These are phyloP conservation scores for Phytopythium mirpurense DNA, from an alignment of 352 stramenopile genomes.

Conservation along the genomic window DNA sequence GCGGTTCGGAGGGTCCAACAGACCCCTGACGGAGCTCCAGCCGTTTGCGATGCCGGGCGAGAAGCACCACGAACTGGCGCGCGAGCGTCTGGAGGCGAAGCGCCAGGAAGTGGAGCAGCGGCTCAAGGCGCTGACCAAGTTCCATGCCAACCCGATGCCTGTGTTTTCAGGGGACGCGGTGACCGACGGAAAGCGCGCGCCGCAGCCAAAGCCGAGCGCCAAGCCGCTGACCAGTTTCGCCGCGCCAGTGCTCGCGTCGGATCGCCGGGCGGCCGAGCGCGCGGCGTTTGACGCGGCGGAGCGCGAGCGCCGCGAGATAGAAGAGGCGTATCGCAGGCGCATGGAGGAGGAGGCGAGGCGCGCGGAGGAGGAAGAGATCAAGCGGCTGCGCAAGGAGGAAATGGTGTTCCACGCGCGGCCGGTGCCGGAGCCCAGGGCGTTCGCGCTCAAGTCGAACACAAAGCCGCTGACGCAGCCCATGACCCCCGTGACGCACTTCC, in stretches of 20 bases:
- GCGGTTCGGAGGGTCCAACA: slow-evolving; percentile 64
- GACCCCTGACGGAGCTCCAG: slow-evolving; percentile 61
- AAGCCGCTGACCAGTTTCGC: slow-evolving; percentile 38
- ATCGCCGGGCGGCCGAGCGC: slow-evolving; percentile 55
- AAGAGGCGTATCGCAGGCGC: slow-evolving; percentile 56
- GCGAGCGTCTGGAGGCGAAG: slow-evolving; percentile 48
- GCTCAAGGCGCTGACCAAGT: slow-evolving; percentile 29
- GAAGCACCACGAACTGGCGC: slow-evolving; percentile 47
- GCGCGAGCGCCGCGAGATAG: slow-evolving; percentile 52
- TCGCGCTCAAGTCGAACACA: slow-evolving; percentile 44
- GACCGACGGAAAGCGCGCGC: slow-evolving; percentile 12
- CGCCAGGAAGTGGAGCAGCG: slow-evolving; percentile 54
- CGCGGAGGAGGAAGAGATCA: slow-evolving; percentile 63
- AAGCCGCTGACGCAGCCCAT: slow-evolving; percentile 26
- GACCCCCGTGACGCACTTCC: slow-evolving; percentile 33
- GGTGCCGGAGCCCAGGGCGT: slow-evolving; percentile 38
- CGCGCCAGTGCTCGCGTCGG: slow-evolving; percentile 54
- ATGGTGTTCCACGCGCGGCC: slow-evolving; percentile 72
- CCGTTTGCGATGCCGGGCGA: slow-evolving; percentile 61
- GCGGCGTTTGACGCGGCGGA: slow-evolving; percentile 66
- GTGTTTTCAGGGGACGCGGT: slow-evolving; percentile 16
- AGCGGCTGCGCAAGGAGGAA: slow-evolving; percentile 57
- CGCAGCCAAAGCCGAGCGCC: slow-evolving; percentile 24
- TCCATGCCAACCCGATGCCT: slow-evolving; percentile 70
- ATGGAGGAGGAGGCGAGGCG: slow-evolving; percentile 43